Evolutionary conservation across 1,139 yeast species (phyloP).

Genomic region (Hansenula anomala): DNA sequence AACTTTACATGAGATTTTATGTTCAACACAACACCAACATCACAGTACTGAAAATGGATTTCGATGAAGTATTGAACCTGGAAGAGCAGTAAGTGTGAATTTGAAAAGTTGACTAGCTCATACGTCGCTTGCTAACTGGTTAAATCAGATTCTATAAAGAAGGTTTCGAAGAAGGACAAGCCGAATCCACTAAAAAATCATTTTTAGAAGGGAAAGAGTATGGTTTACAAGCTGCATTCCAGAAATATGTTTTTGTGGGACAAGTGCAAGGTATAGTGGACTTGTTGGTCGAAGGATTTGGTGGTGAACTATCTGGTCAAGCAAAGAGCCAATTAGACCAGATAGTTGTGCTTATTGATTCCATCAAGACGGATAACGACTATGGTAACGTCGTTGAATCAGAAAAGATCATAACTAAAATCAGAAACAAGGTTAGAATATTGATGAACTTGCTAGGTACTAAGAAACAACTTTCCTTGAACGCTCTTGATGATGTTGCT

Average conservation of each 20-base stretch:
- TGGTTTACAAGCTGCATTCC: constrained; percentile 78
- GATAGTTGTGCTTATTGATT: constrained; percentile 15
- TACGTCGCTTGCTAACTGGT: background rate
- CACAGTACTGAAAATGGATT: too few species aligned
- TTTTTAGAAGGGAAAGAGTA: constrained; percentile 67
- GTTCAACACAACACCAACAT: too few species aligned
- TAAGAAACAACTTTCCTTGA: constrained; percentile 13
- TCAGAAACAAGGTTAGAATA: constrained; percentile 50
- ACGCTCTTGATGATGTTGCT: constrained; percentile 11
- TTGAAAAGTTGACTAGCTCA: too few species aligned
- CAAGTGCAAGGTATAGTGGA: constrained; percentile 52
- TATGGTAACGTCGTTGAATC: constrained; percentile 44
- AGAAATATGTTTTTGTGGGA: constrained; percentile 61
- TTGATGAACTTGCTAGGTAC: constrained; percentile 28
- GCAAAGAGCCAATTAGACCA: constrained; percentile 11
- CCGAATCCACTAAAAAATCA: constrained; percentile 51
- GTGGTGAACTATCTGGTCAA: constrained; percentile 7
- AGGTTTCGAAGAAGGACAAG: constrained; percentile 50
- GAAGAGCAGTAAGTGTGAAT: constrained; percentile 43
- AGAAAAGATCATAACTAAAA: constrained; percentile 39
- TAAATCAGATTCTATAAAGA: constrained; percentile 43
- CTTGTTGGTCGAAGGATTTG: constrained; percentile 9
- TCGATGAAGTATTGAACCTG: constrained; percentile 46
- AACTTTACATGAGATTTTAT: too few species aligned
- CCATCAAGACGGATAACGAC: constrained; percentile 31